Percentiles rank a stretch among this genome's conserved stretches.
phyloP scores from a whole-genome alignment of 2,329 filamentous ascomycete genomes.

The Blumeria graminis region DNA sequence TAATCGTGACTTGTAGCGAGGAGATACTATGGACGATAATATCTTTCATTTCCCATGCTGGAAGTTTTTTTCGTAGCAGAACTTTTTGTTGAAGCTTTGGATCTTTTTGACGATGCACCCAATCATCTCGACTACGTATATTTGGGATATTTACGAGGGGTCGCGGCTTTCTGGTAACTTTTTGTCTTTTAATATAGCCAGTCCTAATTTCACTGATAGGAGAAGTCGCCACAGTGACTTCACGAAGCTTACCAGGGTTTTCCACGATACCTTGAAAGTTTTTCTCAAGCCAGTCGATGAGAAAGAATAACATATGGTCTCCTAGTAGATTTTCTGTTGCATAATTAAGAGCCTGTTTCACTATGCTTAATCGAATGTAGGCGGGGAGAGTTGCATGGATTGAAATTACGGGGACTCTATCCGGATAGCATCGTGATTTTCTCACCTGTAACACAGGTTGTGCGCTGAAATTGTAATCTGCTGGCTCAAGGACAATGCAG shows the following conservation, averaged over 20 bases:
- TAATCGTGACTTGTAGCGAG: constrained; percentile 71
- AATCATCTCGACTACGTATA: constrained; percentile 35
- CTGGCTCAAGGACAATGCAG: constrained; percentile 38
- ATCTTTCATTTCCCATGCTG: constrained; percentile 68
- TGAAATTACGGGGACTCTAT: constrained; percentile 39
- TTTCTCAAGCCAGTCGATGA: constrained; percentile 78
- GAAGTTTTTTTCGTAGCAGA: constrained; percentile 44
- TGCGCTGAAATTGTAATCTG: constrained; percentile 27
- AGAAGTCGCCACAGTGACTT: constrained; percentile 58
- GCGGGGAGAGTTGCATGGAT: constrained; percentile 54
- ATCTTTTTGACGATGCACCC: constrained; percentile 41
- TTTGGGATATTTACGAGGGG: constrained; percentile 41
- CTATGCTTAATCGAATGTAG: constrained; percentile 77
- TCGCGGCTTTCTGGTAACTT: constrained; percentile 23
- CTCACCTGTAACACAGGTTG: constrained; percentile 40
- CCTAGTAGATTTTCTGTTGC: constrained; percentile 47
- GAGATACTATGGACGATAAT: constrained; percentile 53
- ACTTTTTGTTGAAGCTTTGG: constrained; percentile 53
- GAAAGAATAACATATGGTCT: constrained; percentile 75
- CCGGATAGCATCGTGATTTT: constrained; percentile 50
- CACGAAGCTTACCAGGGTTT: constrained; percentile 58
- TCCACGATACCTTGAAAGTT: constrained; percentile 64
- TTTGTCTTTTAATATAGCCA: constrained; percentile 11
- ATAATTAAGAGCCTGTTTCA: constrained; percentile 51
- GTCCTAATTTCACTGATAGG: constrained; percentile 28